These are phyloP conservation scores for Emergomyces africanus DNA, from an alignment of 2,329 filamentous ascomycete species.

Conservation along the genomic window DNA sequence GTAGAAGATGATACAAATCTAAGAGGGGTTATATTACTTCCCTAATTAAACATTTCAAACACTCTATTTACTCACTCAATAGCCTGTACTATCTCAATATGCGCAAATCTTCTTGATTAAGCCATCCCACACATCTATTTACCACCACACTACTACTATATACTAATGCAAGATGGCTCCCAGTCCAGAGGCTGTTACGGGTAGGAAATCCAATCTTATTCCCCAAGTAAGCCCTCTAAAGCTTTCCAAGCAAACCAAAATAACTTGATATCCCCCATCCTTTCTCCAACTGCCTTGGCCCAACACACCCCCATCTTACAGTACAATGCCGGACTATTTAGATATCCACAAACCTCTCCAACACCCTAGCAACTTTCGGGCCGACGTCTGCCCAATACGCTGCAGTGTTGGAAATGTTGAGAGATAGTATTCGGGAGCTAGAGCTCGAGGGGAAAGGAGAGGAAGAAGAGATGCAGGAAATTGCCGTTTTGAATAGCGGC, in stretches of 20 bases:
- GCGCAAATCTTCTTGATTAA: no score
- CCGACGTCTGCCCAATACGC: slow-evolving; percentile 25
- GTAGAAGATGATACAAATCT: no score
- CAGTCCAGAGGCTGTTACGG: background rate
- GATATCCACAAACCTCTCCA: slow-evolving; percentile 32
- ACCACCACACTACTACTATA: no score
- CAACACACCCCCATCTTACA: background rate
- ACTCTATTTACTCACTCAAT: no score
- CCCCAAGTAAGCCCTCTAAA: background rate
- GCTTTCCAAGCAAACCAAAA: background rate
- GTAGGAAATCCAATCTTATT: background rate
- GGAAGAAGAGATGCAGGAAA: background rate
- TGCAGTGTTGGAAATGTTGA: slow-evolving; percentile 24
- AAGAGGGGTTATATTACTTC: no score
- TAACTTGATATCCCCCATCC: background rate
- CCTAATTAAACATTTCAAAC: background rate
- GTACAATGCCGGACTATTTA: slow-evolving; percentile 6
- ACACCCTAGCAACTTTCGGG: slow-evolving; percentile 28
- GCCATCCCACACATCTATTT: no score
- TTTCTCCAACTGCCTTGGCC: background rate
- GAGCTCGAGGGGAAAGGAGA: slow-evolving; percentile 4
- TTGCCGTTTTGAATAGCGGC: background rate
- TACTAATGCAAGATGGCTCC: background rate
- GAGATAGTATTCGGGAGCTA: slow-evolving; percentile 20
- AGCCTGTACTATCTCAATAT: background rate